These are phyloP conservation scores for Rosa chinensis DNA, from an alignment of 306 rosid species.

Conservation along the genomic window DNA sequence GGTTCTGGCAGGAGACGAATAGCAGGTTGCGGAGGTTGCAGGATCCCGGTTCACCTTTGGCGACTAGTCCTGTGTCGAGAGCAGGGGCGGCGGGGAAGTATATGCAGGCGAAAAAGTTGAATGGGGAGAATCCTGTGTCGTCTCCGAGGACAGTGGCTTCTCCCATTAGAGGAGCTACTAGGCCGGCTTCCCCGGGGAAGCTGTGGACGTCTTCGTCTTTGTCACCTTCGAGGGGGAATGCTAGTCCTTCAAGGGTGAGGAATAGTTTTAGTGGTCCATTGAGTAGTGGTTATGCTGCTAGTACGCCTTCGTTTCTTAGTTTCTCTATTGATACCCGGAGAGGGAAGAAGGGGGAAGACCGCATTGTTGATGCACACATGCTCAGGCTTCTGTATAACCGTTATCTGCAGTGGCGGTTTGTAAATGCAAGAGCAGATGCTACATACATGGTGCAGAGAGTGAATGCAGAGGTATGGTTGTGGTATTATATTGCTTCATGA, in stretches of 20 bases:
- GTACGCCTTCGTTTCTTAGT: constrained; percentile 83
- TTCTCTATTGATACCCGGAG: constrained; percentile 87
- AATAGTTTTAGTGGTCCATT: constrained; percentile 55
- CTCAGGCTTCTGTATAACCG: constrained; percentile 93
- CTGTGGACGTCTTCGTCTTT: constrained; percentile 67
- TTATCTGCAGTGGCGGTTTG: constrained; percentile 93
- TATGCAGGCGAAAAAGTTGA: constrained; percentile 60
- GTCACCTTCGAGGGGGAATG: constrained; percentile 70
- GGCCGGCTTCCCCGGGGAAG: constrained; percentile 88
- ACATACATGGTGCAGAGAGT: constrained; percentile 80
- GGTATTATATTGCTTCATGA: neutral
- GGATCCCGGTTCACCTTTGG: constrained; percentile 86
- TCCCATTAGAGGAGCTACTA: constrained; percentile 63
- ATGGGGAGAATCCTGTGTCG: constrained; percentile 51
- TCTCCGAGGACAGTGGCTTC: constrained; percentile 79
- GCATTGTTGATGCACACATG: constrained; percentile 82
- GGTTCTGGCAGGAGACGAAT: constrained; percentile 98
- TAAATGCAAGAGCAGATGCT: constrained; percentile 94
- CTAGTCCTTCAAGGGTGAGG: constrained; percentile 86
- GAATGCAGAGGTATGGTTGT: constrained; percentile 77
- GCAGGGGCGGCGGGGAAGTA: constrained; percentile 45
- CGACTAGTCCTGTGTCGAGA: constrained; percentile 69
- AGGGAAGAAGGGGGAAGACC: constrained; percentile 96
- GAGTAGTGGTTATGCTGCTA: constrained; percentile 46
- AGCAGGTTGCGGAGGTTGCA: constrained; percentile 84